Conservation (phyloP, 1,139 yeast species). For the Diutina sp. region DNA sequence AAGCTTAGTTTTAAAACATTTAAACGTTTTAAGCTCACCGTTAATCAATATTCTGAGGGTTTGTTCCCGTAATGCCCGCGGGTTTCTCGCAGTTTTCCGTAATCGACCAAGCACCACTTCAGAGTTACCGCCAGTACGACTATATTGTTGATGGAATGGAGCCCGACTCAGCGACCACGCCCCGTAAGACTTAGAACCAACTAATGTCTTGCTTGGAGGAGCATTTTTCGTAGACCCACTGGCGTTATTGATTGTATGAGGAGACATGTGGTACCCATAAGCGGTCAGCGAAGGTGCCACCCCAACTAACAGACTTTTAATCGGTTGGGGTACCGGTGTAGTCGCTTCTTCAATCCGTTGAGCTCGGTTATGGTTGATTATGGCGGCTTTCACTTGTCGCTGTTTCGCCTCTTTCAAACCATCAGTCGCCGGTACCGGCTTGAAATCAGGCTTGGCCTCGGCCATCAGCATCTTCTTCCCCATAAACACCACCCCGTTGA, state of each 20-base stretch:
- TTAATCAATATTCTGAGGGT: constrained; percentile 56
- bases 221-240: constrained; percentile 25
- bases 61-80: constrained; percentile 25
- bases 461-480: constrained; percentile 53
- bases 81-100: constrained; percentile 38
- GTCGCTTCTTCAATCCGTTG: constrained; percentile 28
- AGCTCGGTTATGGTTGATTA: constrained; percentile 27
- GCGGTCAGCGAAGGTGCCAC: constrained; percentile 8
- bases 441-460: constrained; percentile 23
- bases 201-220: constrained; percentile 18
- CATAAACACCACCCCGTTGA: constrained; percentile 64
- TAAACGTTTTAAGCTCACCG: constrained; percentile 45
- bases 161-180: constrained; percentile 7
- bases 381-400: constrained; percentile 16
- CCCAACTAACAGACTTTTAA: constrained; percentile 8
- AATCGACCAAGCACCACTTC: constrained; percentile 49
- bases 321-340: constrained; percentile 13
- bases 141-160: constrained; percentile 11
- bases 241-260: constrained; percentile 20
- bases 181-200: constrained; percentile 25
- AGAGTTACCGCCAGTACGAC: constrained; percentile 25
- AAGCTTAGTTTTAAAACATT: constrained; percentile 57
- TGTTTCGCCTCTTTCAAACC: constrained; percentile 3
- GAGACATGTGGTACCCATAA: constrained; percentile 15
- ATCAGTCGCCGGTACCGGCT: constrained; percentile 13